Conservation (phyloP, 108 stramenopile genomes). For the Nitzschia inconspicua region DNA sequence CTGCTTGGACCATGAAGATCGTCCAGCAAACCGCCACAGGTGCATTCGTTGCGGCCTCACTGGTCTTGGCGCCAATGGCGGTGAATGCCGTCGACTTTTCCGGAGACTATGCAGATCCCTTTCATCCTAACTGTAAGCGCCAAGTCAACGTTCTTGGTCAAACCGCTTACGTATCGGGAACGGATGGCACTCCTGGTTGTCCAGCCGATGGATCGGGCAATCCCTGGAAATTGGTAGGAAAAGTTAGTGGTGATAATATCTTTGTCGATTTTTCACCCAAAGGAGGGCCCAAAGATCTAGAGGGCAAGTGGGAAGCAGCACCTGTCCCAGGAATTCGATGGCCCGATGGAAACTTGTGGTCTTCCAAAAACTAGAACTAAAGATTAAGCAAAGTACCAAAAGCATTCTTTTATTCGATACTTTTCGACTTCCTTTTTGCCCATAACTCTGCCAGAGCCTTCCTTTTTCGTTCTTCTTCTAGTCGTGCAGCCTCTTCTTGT, state of each 20-base stretch:
- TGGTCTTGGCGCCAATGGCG: slow-evolving; percentile 6
- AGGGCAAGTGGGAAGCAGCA: slow-evolving; percentile 27
- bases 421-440: slow-evolving; percentile 33
- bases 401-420: neutral
- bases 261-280: slow-evolving; percentile 60
- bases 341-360: slow-evolving; percentile 40
- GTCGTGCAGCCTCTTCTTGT: slow-evolving; percentile 36
- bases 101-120: slow-evolving; percentile 39
- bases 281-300: slow-evolving; percentile 50
- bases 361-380: neutral
- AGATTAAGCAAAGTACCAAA: neutral
- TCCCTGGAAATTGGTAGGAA: slow-evolving; percentile 21
- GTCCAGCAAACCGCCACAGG: too few relatives aligned
- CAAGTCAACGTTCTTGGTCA: slow-evolving; percentile 17
- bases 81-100: slow-evolving; percentile 34
- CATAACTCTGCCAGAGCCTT: slow-evolving; percentile 69
- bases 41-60: neutral
- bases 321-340: slow-evolving; percentile 28
- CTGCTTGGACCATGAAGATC: too few relatives aligned
- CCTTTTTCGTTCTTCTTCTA: slow-evolving; percentile 55
- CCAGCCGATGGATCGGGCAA: slow-evolving; percentile 28
- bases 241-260: slow-evolving; percentile 30
- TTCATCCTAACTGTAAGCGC: slow-evolving; percentile 49
- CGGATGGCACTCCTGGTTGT: slow-evolving; percentile 50
- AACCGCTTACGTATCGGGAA: slow-evolving; percentile 23